Conservation (phyloP, 2,329 filamentous ascomycete genomes). For the Alternaria sp. region DNA sequence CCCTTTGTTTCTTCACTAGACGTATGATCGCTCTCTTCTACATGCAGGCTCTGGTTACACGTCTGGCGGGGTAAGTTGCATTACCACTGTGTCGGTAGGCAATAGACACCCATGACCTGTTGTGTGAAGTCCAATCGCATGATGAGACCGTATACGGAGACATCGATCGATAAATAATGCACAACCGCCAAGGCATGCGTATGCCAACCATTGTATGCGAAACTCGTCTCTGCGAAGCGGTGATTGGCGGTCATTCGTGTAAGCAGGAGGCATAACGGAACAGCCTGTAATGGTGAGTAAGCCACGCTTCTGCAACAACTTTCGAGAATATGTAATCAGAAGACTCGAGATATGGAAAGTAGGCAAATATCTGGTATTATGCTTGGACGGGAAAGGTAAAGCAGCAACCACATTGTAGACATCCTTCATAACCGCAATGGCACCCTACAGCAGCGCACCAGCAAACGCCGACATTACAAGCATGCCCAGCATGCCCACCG, state of each 20-base stretch:
- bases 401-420: background rate
- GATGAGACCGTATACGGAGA: background rate
- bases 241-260: background rate
- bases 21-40: background rate
- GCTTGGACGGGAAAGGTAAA: background rate
- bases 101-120: background rate
- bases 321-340: too few relatives aligned
- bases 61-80: background rate
- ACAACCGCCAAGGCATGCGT: background rate
- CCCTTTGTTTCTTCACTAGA: background rate
- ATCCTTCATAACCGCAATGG: background rate
- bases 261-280: background rate
- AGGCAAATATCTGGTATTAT: background rate
- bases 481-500: conserved; percentile 37
- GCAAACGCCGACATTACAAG: conserved; percentile 33
- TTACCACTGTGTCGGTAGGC: background rate
- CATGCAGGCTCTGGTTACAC: background rate
- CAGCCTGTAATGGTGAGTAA: background rate
- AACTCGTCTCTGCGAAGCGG: background rate
- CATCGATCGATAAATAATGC: background rate
- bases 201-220: background rate
- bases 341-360: background rate
- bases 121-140: background rate
- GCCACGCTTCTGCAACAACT: background rate
- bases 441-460: conserved; percentile 33